Conservation (phyloP, 2,329 filamentous ascomycete genomes). For the Arachnopeziza araneosa region DNA sequence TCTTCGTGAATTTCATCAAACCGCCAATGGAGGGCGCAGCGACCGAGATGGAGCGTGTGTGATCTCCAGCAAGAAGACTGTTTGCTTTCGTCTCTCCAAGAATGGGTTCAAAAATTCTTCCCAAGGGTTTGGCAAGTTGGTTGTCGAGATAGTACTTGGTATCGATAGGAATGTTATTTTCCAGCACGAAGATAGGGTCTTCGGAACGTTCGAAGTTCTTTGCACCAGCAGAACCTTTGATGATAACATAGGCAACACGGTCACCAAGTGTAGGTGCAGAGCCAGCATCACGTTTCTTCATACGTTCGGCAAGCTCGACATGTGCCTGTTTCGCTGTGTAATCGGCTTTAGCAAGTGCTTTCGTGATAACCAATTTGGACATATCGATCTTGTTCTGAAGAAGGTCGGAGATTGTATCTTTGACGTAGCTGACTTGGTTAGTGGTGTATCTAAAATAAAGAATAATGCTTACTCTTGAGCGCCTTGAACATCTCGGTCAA, state of each 20-base stretch:
- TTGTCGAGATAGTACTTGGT: constrained; percentile 99
- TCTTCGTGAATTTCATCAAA: constrained; percentile 97
- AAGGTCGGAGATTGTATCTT: constrained; percentile 89
- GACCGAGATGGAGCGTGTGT: constrained; percentile 90
- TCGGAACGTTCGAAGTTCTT: constrained; percentile 98
- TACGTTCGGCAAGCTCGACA: constrained; percentile 88
- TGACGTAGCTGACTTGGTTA: constrained; percentile 70
- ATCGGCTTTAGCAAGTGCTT: constrained; percentile 84
- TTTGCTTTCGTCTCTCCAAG: constrained; percentile 87
- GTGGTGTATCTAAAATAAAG: background rate
- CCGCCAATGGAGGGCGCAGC: constrained; percentile 88
- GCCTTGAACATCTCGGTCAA: constrained; percentile 82
- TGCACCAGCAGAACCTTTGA: constrained; percentile 80
- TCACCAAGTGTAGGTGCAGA: constrained; percentile 91
- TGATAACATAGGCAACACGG: constrained; percentile 96
- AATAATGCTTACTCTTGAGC: constrained; percentile 75
- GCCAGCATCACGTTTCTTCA: constrained; percentile 94
- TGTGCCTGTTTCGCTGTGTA: constrained; percentile 94
- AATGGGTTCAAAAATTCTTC: constrained; percentile 96
- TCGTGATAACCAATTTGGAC: constrained; percentile 98
- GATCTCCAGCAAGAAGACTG: constrained; percentile 81
- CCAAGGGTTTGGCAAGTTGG: constrained; percentile 89
- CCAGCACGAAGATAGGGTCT: constrained; percentile 93
- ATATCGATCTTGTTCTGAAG: constrained; percentile 98
- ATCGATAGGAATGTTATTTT: constrained; percentile 96